Base-by-base conservation (phyloP, 2,329 filamentous ascomycete species). In the Xylariaceae sp. region DNA sequence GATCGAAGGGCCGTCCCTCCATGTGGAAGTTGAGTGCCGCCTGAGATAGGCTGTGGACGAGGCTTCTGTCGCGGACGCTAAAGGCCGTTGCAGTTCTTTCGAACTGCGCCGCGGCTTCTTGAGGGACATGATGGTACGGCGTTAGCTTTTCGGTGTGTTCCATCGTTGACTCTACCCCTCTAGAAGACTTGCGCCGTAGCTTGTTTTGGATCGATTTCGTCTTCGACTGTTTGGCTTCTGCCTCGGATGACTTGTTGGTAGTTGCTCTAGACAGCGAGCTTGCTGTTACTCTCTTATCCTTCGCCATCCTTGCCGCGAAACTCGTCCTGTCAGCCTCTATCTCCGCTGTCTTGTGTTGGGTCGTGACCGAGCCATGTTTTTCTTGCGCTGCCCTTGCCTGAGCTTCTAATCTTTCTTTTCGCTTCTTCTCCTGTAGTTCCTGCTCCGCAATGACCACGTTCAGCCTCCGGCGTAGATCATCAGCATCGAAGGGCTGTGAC, bases 81-180 rank as follows among this genome's bases (percentile, higher is more conserved):
- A 77, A 76, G 16, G 76, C 72, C 1, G 81, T 83, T 0, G 82
- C 79, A 0, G 83, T 86, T 43, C 76, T 72, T 9, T 77, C 72
- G 64, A 86, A 86, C 54, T 85, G 81, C 12, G 76, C 66, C 1
- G 83, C 82, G 0, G 83, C 83, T 37, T 81, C 75, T 50, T 76
- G 74, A 14, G 84, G 84, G 2, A 84, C 70, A 62, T 86, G 79
- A 37, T 74, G 79, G 60, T 83, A 80, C 5, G 65, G 61, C 19
- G 54, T 41, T 9, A 50, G 18, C 21, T 49, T 61, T 52, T 9
- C 60, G 60, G 44, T 62, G 62, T 29, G 51, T 54, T 46, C 44
- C 61, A 21, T 48, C 20, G 54, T 57, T 5, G 57, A 45, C 14
- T 59, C 55, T 20, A 43, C 37, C 23, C 26, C 37, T 23, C 26